Evolutionary conservation across 2,329 filamentous ascomycete species (phyloP).

Genomic region (Rugonectria rugulosa): DNA sequence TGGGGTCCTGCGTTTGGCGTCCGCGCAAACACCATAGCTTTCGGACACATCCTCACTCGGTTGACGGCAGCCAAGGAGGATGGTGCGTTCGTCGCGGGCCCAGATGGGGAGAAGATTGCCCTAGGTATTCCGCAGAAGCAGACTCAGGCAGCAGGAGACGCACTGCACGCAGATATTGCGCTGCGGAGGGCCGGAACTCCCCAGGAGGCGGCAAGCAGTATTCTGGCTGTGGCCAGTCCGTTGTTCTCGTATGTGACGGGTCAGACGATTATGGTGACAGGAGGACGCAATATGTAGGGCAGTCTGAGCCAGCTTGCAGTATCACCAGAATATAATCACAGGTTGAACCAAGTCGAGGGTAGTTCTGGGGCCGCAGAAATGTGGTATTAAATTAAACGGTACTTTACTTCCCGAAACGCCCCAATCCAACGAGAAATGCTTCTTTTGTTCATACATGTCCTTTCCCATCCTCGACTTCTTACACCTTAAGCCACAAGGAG

Average conservation of each 20-base stretch:
- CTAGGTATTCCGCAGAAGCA: constrained; percentile 76
- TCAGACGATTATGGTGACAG: constrained; percentile 87
- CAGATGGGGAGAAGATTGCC: constrained; percentile 77
- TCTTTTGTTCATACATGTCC: constrained; percentile 33
- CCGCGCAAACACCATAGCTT: constrained; percentile 82
- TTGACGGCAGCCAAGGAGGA: constrained; percentile 86
- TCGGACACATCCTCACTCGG: constrained; percentile 81
- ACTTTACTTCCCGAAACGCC: constrained; percentile 42
- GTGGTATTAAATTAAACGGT: constrained; percentile 44
- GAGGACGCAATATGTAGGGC: constrained; percentile 69
- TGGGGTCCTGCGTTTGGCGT: constrained; percentile 89
- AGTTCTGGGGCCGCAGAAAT: constrained; percentile 32
- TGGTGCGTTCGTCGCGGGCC: constrained; percentile 79
- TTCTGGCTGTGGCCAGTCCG: constrained; percentile 82
- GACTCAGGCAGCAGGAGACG: constrained; percentile 49
- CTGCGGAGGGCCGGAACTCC: constrained; percentile 78
- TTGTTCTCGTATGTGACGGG: constrained; percentile 85
- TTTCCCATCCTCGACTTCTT: constrained; percentile 25
- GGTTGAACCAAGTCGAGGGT: not conserved
- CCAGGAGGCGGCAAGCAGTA: constrained; percentile 79
- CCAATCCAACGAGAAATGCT: constrained; percentile 34
- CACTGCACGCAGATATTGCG: constrained; percentile 74
- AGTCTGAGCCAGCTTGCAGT: no score
- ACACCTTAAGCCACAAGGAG: constrained; percentile 80
- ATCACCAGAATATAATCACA: no score